Conservation (phyloP, 352 stramenopile species). For the Globisporangium echinulatum region DNA sequence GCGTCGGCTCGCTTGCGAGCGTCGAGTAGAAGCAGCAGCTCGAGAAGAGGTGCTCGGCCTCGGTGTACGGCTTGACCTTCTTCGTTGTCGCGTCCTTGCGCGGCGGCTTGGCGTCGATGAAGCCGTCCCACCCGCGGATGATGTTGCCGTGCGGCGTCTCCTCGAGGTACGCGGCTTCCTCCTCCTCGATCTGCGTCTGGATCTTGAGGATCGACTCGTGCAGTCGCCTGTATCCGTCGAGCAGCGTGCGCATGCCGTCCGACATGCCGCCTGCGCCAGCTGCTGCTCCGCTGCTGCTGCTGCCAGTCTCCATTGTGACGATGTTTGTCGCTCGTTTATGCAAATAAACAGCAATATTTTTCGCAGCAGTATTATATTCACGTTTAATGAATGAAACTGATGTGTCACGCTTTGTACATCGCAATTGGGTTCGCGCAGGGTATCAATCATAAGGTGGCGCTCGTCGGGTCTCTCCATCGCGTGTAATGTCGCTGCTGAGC, state of each 20-base stretch:
- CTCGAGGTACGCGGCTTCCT: conserved; percentile 72
- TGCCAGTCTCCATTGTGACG: background rate
- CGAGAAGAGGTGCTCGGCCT: conserved; percentile 76
- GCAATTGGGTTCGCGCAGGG: too few species aligned
- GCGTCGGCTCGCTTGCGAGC: conserved; percentile 41
- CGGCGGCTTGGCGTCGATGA: conserved; percentile 74
- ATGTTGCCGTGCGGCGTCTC: conserved; percentile 85
- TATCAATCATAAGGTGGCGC: too few species aligned
- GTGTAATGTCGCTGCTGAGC: too few species aligned
- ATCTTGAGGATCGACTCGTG: conserved; percentile 67
- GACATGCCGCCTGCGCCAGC: conserved; percentile 20
- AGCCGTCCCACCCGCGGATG: conserved; percentile 83
- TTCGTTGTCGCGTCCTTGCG: conserved; percentile 71
- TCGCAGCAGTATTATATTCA: too few species aligned
- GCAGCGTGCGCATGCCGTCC: conserved; percentile 65
- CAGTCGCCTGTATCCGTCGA: conserved; percentile 60
- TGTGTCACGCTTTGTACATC: too few species aligned
- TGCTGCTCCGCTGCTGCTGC: too few species aligned
- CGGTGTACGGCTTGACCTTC: conserved; percentile 76
- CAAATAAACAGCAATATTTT: too few species aligned
- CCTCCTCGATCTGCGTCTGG: conserved; percentile 73
- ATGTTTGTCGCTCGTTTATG: too few species aligned
- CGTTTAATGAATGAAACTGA: too few species aligned
- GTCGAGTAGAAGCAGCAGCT: conserved; percentile 60
- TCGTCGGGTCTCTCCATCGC: too few species aligned